Evolutionary conservation across 768 basidiomycete species (phyloP).

Genomic region (Lentinula raphanica): DNA sequence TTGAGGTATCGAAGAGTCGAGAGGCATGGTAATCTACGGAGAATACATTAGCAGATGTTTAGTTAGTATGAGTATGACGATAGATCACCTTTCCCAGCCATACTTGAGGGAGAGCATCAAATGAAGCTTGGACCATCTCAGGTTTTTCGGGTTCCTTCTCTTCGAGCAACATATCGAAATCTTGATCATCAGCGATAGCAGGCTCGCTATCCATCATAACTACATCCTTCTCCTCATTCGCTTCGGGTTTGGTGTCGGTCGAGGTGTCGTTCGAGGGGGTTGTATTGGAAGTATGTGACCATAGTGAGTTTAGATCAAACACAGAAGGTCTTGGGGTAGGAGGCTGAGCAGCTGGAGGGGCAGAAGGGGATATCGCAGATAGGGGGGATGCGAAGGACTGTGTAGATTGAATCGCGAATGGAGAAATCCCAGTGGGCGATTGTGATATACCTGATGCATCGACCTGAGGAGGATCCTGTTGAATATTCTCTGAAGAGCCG

Average conservation of each 20-base stretch:
- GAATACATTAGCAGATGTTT: constrained; percentile 8
- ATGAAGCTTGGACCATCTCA: constrained; percentile 41
- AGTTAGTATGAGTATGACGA: neutral
- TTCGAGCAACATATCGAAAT: constrained; percentile 83
- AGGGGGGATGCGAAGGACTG: neutral
- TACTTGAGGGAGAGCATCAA: constrained; percentile 55
- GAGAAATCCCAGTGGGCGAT: constrained; percentile 38
- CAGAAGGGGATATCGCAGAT: constrained; percentile 13
- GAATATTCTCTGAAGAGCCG: constrained; percentile 13
- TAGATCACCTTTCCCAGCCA: constrained; percentile 70
- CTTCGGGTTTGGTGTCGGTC: constrained; percentile 10
- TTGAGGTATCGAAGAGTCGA: constrained; percentile 66
- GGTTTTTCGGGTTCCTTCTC: constrained; percentile 41
- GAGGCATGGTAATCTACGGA: constrained; percentile 69
- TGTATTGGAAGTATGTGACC: constrained; percentile 50
- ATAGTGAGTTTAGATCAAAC: constrained; percentile 71
- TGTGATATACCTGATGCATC: constrained; percentile 14
- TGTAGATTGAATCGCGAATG: constrained; percentile 29
- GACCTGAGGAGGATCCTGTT: constrained; percentile 7
- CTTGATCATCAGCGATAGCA: constrained; percentile 61
- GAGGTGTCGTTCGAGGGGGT: constrained; percentile 12
- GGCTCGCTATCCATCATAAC: constrained; percentile 37
- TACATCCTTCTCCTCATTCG: constrained; percentile 28
- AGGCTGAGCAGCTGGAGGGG: constrained; percentile 23
- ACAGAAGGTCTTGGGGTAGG: constrained; percentile 44